Evolutionary conservation across 2,329 filamentous ascomycete species (phyloP).

Genomic region (Graphium sp.): DNA sequence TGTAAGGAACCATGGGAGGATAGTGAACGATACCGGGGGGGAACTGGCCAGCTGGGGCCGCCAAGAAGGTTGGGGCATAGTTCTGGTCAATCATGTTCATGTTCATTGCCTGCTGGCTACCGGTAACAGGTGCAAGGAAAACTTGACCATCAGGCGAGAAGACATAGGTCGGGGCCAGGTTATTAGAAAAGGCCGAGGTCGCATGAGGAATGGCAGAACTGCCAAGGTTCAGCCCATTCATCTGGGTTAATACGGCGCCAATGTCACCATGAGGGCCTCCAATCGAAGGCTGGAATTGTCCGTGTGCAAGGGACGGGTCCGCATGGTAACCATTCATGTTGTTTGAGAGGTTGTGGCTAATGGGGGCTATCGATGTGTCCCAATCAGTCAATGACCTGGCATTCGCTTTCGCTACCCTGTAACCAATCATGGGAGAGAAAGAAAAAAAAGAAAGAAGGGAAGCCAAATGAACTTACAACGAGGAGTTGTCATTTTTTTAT

Average conservation of each 20-base stretch:
- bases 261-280: conserved; percentile 1
- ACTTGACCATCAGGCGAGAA: conserved; percentile 18
- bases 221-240: conserved; percentile 16
- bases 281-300: too few species aligned
- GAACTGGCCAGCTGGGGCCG: conserved; percentile 15
- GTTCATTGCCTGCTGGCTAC: conserved; percentile 14
- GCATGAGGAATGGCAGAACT: conserved; percentile 1
- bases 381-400: too few species aligned
- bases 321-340: too few species aligned
- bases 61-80: conserved; percentile 15
- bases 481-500: too few species aligned
- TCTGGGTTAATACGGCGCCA: conserved; percentile 5
- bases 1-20: conserved; percentile 28
- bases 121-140: conserved; percentile 17
- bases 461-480: too few species aligned
- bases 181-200: conserved; percentile 2
- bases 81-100: conserved; percentile 12
- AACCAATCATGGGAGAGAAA: too few species aligned
- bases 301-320: too few species aligned
- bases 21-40: conserved; percentile 14
- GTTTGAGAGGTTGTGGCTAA: too few species aligned
- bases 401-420: too few species aligned
- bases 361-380: too few species aligned
- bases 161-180: conserved; percentile 8
- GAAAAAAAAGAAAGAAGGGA: too few species aligned